Percentiles rank a stretch among this genome's conserved stretches.
Conservation (phyloP, 441 rosid species). For the Pelargonium myrrhifolium region DNA sequence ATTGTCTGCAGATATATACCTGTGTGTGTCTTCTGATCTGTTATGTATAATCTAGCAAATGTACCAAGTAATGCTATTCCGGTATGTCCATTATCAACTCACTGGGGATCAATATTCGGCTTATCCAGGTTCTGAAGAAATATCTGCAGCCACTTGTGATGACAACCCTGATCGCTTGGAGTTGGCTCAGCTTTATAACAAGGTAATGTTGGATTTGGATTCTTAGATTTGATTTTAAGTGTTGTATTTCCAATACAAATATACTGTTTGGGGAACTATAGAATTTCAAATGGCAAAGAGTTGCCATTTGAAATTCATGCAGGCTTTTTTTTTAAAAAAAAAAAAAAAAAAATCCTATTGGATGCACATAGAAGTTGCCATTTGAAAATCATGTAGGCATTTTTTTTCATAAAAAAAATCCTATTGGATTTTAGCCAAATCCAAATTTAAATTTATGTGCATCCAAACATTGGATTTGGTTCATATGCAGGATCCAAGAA, state of each 20-base stretch:
- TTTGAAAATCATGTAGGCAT: too few species aligned
- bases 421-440: too few species aligned
- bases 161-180: slow-evolving; percentile 50
- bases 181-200: slow-evolving; percentile 52
- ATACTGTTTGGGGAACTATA: not conserved
- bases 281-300: not conserved
- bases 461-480: too few species aligned
- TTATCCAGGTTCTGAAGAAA: slow-evolving; percentile 60
- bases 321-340: too few species aligned
- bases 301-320: too few species aligned
- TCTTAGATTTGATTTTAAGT: not conserved
- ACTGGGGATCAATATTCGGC: slow-evolving; percentile 10
- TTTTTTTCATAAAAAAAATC: too few species aligned
- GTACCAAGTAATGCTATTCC: not conserved
- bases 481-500: too few species aligned
- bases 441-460: too few species aligned
- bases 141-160: slow-evolving; percentile 47
- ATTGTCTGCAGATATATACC: not conserved
- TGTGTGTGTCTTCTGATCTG: too few species aligned
- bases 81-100: not conserved
- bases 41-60: not conserved
- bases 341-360: too few species aligned
- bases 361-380: too few species aligned
- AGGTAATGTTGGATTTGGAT: slow-evolving; percentile 30
- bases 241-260: not conserved